Evolutionary conservation across 2,329 filamentous ascomycete genomes (phyloP).

Genomic region (Trichoderma lentiforme): DNA sequence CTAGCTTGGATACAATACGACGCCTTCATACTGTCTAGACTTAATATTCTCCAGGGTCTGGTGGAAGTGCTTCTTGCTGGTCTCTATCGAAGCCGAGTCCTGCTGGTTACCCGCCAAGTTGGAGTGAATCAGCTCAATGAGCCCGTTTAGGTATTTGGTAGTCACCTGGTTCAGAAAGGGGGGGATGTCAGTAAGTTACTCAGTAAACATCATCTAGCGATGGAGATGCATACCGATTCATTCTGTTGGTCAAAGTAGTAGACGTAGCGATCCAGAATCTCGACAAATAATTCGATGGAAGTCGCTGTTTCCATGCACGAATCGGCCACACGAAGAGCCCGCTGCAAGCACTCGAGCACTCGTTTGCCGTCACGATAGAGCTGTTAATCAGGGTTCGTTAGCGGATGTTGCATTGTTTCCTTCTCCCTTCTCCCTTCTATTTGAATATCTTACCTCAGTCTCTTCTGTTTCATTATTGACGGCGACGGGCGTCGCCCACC

Average conservation of each 20-base stretch:
- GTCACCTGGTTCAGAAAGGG: slow-evolving; percentile 56
- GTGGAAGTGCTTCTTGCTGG: slow-evolving; percentile 89
- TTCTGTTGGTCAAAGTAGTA: slow-evolving; percentile 99
- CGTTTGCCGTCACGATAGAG: slow-evolving; percentile 97
- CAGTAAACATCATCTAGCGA: neutral
- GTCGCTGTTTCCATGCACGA: slow-evolving; percentile 99
- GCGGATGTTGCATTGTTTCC: slow-evolving; percentile 23
- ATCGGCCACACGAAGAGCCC: slow-evolving; percentile 91
- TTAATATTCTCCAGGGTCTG: slow-evolving; percentile 92
- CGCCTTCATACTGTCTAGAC: slow-evolving; percentile 86
- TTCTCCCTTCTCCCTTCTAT: neutral
- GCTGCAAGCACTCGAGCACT: slow-evolving; percentile 92
- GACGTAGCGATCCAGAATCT: slow-evolving; percentile 96
- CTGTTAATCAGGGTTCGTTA: slow-evolving; percentile 42
- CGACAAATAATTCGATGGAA: slow-evolving; percentile 95
- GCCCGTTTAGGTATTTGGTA: slow-evolving; percentile 94
- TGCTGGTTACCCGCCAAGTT: slow-evolving; percentile 84
- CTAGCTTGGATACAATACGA: slow-evolving; percentile 64
- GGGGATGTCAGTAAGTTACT: slow-evolving; percentile 20
- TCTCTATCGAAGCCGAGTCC: slow-evolving; percentile 79
- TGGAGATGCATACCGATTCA: slow-evolving; percentile 65
- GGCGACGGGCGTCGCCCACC: slow-evolving; percentile 90
- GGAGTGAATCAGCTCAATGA: slow-evolving; percentile 97
- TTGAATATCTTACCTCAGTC: slow-evolving; percentile 57
- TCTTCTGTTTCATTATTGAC: slow-evolving; percentile 77